Conservation (phyloP, 179 eudicot genomes). For the Actinidia arguta region DNA sequence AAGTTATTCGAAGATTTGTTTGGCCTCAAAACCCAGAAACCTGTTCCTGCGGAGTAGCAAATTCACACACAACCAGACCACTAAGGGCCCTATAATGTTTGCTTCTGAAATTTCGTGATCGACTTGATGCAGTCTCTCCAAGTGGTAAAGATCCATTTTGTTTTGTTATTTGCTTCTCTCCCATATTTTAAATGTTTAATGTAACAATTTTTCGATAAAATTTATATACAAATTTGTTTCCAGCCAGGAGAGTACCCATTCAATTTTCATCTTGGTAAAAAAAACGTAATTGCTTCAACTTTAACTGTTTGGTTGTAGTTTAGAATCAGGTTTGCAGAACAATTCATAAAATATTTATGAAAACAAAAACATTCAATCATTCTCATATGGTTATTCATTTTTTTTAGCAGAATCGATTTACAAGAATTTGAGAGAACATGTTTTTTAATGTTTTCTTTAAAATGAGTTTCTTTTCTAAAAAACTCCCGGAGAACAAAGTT, state of each 20-base stretch:
- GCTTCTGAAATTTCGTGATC: constrained; percentile 1
- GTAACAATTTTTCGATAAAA: too few relatives aligned
- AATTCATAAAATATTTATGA: background rate
- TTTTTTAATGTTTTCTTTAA: background rate
- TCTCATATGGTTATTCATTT: background rate
- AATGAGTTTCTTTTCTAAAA: background rate
- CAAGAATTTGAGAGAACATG: background rate
- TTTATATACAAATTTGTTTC: background rate
- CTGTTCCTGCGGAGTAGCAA: constrained; percentile 37
- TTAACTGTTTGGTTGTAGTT: background rate
- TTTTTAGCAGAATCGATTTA: background rate
- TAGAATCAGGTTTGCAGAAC: background rate
- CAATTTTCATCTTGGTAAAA: too few relatives aligned
- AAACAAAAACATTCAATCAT: background rate
- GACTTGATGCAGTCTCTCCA: background rate
- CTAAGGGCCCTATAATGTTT: background rate
- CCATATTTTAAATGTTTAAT: too few relatives aligned
- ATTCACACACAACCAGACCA: background rate
- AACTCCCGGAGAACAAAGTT: background rate
- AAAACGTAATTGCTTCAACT: too few relatives aligned
- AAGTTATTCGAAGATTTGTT: constrained; percentile 77
- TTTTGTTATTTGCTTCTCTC: background rate
- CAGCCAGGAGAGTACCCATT: background rate
- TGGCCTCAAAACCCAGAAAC: constrained; percentile 59
- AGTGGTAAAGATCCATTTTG: background rate